Base-by-base conservation (phyloP, 768 basidiomycete genomes). In the Hypholoma fasciculare region DNA sequence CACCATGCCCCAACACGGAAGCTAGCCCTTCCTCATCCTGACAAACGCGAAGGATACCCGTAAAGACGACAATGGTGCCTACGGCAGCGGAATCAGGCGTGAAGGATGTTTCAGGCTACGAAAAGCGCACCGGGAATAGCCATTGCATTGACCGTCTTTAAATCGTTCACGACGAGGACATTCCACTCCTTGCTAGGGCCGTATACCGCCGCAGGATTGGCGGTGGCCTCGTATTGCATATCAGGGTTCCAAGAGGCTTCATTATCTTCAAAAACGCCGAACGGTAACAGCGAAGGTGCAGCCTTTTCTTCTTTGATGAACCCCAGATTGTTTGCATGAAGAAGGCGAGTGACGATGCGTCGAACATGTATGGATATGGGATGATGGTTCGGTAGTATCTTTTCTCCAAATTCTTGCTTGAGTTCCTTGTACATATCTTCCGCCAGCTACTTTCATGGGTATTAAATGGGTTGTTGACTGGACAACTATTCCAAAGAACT, bases 61-160 rank as follows among this genome's bases (percentile, higher is more conserved):
- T 94, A 67, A 92, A 96, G 9, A 98, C 90, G 34, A 94, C 81
- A 53, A 97, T 87, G 50, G 87, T 80, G 1, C 89, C 90, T 86
- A 65, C 26, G 3, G 59, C 39, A 26, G 34, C 37, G 16, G 23
- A 30, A 36, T 36, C 14, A 34, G 55, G 16, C 2, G 19, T 44
- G 7, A 56, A 16, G 4, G 7, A 23, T 34, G 34, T 19, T 17
- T 34, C 4, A 11, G 30, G 3, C 16, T 36, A 44, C 4, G 12
- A 2, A n/a, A 13, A 27, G 60, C 68, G 20, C 54, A 86, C 94
- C 90, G 51, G 88, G 89, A 2, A 79, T 73, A 7, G 90, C 91
- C 72, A 89, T 83, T 0, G 94, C 94, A 68, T 96, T 96, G 59
- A 90, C 79, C 9, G 82, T 76, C 43, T 80, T 82, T 17, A 74